Evolutionary conservation across 345 rosid genomes (phyloP).

Genomic region (Sisymbrium irio): DNA sequence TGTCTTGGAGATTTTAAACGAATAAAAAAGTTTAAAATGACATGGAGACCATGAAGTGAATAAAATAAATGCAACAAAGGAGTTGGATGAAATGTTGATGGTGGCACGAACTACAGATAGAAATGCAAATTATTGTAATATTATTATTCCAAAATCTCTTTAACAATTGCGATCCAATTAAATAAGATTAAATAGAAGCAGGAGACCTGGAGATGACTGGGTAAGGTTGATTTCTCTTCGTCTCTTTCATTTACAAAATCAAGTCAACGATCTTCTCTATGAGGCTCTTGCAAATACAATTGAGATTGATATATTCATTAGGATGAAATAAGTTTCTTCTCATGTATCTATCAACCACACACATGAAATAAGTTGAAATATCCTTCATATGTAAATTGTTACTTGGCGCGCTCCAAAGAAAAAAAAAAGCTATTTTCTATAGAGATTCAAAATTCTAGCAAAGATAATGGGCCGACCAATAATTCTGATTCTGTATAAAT

Average conservation of each 20-base stretch:
- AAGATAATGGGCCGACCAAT: not conserved
- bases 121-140: slow-evolving; percentile 13
- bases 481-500: not conserved
- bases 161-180: not conserved
- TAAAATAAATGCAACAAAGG: not conserved
- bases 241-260: not conserved
- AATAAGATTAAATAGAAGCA: slow-evolving; percentile 7
- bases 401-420: too few species aligned
- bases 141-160: slow-evolving; percentile 18
- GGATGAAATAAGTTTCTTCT: not conserved
- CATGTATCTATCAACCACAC: not conserved
- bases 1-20: slow-evolving; percentile 5
- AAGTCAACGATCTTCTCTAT: slow-evolving; percentile 1
- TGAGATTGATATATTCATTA: not conserved
- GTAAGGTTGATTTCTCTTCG: not conserved
- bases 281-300: slow-evolving; percentile 4
- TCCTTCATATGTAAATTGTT: not conserved
- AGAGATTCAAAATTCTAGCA: not conserved
- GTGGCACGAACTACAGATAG: slow-evolving; percentile 31
- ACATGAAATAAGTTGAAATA: not conserved
- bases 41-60: slow-evolving; percentile 40
- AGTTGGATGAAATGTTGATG: slow-evolving; percentile 28
- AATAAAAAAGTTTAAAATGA: not conserved
- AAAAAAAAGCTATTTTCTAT: not conserved
- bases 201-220: slow-evolving; percentile 9